Evolutionary conservation across 345 rosid genomes (phyloP), one percentile per base, ranked within the genome.

Genomic region (Eucalyptus rudis): DNA sequence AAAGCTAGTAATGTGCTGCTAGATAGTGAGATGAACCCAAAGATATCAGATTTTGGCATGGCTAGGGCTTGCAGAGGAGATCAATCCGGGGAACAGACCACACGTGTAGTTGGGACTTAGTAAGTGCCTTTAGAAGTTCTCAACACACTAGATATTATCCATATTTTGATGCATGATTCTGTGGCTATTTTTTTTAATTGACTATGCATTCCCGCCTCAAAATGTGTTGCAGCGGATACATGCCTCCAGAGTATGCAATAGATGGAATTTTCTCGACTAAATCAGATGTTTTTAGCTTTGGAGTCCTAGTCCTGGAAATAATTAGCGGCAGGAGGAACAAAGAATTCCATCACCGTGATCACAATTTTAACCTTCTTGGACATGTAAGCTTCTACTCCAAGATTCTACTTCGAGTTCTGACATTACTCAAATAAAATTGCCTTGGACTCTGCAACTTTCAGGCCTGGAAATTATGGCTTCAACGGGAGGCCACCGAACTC

Each of bases 11-110:
- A 92, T 25, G 76, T 92, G 56, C 50, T 92, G 20, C 68, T 92
- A 6, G 93, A 92, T 81, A 76, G 49, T 8, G 83, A 92, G 19
- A 92, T 92, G 93, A 91, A 90, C 52, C 91, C 93, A 19, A 91
- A 92, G 68, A 92, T 91, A 62, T 90, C 93, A 5, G 93, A 92
- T 33, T 92, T 92, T 13, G 93, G 93, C n/a, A 49, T 92, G 90
- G 92, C 93, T 1, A 90, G 91, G 86, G 88, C 71, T 20, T 90
- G 90, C 47, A 49, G 86, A 13, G 89, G 80, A 11, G 88, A 88
- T 49, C 91, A 92, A 66, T 86, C 87, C 13, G 64, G 83, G 80
- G 92, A 86, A 45, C 90, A 66, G 13, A 92, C 93, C 3, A 89
- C 62, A 22, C 87, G 87, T 49, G 71, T 92, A 17, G 91, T 87